Evolutionary conservation across 768 basidiomycete genomes (phyloP), one percentile per base, ranked within the genome.

Genomic region (Lactarius quietus): DNA sequence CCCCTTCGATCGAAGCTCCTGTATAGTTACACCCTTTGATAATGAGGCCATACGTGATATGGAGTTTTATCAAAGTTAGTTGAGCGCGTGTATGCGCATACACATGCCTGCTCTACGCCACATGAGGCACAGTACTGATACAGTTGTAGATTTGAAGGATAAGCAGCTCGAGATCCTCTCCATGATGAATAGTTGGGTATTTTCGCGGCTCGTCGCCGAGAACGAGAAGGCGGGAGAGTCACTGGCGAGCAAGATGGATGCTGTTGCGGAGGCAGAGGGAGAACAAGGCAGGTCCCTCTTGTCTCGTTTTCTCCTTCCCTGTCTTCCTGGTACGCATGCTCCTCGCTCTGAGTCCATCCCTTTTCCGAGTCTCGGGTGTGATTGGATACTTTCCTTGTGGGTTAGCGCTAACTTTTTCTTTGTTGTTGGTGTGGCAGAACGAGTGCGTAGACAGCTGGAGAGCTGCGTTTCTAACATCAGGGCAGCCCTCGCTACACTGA

Each of bases 11-110:
- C 73, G 71, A 53, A 70, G 68, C 7, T 63, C 69, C 20, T 66
- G 61, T n/a, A 67, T 79, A 33, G 66, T 77, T 5, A 58, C 70
- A 12, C 78, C 78, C 0, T 78, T 78, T 62, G 74, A 77, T 35
- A 69, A 74, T 6, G 78, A 79, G 64, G 61, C 68, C 3, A 72
- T 71, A 31, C 68, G 76, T 10, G 78, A 78, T 43, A 71, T 66
- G 0, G 73, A 74, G 52, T 78, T 76, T 68, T 62, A 75, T 39
- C 69, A 76, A 69, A 74, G 78, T 79, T 70, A 57, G 77, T 68
- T 65, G 26, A 35, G 33, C 64, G 45, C 39, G 52, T 73, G 65
- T 68, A 69, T 70, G 70, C 70, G 70, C 62, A 48, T 43, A 33
- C 23, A 18, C 8, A 31, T 20, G 28, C 41, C 10, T 15, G 54